Percentiles rank a stretch among this genome's conserved stretches.
Evolutionary conservation across 345 rosid species (phyloP).

Genomic region (Brassica juncea): DNA sequence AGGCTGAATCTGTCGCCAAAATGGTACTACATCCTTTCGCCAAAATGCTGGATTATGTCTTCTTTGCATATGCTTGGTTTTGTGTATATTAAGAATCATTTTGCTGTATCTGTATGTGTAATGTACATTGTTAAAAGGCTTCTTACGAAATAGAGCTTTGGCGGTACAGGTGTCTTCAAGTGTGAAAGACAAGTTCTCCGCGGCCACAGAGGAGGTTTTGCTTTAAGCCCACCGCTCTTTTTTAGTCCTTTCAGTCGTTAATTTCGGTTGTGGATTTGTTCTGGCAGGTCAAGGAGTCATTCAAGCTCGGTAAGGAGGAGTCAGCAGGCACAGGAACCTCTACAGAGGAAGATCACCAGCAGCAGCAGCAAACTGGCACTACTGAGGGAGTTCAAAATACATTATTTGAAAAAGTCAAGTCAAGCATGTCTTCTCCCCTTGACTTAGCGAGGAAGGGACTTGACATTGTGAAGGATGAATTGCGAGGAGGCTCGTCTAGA

Average conservation of each 20-base stretch:
- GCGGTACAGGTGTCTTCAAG: conserved; percentile 74
- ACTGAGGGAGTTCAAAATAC: conserved; percentile 50
- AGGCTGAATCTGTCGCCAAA: conserved; percentile 86
- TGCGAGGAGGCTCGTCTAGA: conserved; percentile 59
- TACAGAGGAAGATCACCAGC: conserved; percentile 47
- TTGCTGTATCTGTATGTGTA: neutral
- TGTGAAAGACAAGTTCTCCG: conserved; percentile 73
- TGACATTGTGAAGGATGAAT: conserved; percentile 85
- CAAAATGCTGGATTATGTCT: no score
- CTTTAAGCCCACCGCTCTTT: neutral
- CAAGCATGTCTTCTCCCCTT: conserved; percentile 63
- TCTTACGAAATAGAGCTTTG: conserved; percentile 5
- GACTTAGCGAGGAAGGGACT: conserved; percentile 85
- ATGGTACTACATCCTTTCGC: conserved; percentile 42
- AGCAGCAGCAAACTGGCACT: conserved; percentile 47
- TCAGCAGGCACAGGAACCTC: conserved; percentile 50
- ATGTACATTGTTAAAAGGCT: conserved; percentile 14
- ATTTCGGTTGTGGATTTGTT: conserved; percentile 3
- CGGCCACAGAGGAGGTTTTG: conserved; percentile 83
- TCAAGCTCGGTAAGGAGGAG: conserved; percentile 59
- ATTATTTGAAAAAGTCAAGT: conserved; percentile 67
- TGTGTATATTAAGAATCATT: neutral
- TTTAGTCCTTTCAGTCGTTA: conserved; percentile 13
- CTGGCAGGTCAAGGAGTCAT: conserved; percentile 73
- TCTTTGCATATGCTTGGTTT: neutral